A percentile compares a stretch with the other conserved stretches of the same genome.
These are phyloP conservation scores for Triticum turgidum DNA, from an alignment of 176 grass and related monocot genomes.

Conservation along the genomic window DNA sequence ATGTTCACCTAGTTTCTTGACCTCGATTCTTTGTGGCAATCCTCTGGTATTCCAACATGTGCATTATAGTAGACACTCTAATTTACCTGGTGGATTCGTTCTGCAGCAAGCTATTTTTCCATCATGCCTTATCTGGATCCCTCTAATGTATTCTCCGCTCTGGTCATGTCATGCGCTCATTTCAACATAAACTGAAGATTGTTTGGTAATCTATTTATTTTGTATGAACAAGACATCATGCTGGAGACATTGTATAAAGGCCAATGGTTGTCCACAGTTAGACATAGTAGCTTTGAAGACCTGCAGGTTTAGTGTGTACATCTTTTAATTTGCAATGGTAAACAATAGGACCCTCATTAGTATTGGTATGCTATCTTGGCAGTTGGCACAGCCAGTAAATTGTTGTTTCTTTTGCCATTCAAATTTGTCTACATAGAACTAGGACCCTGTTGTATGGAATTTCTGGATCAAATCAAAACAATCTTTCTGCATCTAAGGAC, in stretches of 20 bases:
- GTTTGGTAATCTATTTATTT: neutral
- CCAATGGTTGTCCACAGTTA: neutral
- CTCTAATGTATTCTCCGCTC: neutral
- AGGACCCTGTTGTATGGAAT: neutral
- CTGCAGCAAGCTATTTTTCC: neutral
- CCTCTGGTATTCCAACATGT: neutral
- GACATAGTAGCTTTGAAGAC: neutral
- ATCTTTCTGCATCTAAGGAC: neutral
- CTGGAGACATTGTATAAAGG: neutral
- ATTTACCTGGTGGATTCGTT: neutral
- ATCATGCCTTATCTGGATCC: neutral
- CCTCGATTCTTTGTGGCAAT: neutral
- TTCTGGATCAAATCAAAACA: neutral
- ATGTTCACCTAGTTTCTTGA: slow-evolving; percentile 4
- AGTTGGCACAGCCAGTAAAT: neutral
- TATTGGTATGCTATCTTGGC: neutral
- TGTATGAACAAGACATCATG: neutral
- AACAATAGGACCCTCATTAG: neutral
- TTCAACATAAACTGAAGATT: neutral
- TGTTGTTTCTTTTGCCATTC: neutral
- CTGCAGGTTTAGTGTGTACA: neutral
- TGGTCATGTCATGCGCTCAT: neutral
- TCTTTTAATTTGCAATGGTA: neutral
- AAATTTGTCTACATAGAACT: neutral
- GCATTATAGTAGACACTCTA: neutral